Base-by-base conservation (phyloP, 2,329 filamentous ascomycete genomes). In the Aspergillus novoparasiticus region DNA sequence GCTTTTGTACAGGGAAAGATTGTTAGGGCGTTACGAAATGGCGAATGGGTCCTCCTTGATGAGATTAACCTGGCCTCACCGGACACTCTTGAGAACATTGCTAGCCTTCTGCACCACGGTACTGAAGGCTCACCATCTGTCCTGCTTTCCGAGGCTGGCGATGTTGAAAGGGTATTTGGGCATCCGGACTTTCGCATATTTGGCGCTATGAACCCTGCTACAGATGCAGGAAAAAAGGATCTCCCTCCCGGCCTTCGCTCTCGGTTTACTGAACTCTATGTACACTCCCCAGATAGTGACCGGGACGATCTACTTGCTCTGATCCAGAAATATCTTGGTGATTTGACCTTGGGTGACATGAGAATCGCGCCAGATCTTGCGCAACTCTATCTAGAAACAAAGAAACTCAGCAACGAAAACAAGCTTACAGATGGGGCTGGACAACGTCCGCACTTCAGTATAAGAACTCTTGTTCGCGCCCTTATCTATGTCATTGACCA, bases 181-280 rank as follows among this genome's bases (percentile, higher is more conserved):
- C 94, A 99, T 76, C 90, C 93, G 0, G 89, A 97, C 67, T 99
- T 99, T 76, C 89, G 95, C 45, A 91, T 99, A 16, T 99, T 99
- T 74, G 96, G 92, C 58, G 95, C 96, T 32, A 99, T 99, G 95
- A 99, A 99, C 73, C 95, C 95, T 34, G 95, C 95, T 6, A 99
- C 95, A 3, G 95, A 99, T 80, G 89, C 97, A 61, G 95, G 96
- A 64, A 99, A 99, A 80, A 90, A 94, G 61, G 95, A 99, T 76
- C 82, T 99, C 19, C 93, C 94, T 0, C 88, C 92, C 60, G 94
- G 94, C 1, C 87, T 98, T 50, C 86, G 94, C 60, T 96, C 94
- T 10, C 87, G 94, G 56, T 99, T 99, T 74, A 98, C 95, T 0
- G 95, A 99, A 77, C 84, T 99, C 26, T 99, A 96, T 74, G 93